A percentile compares a stretch with the other conserved stretches of the same genome.
Conservation (phyloP, 495 filamentous ascomycete species). For the Penicillium pancosmium region DNA sequence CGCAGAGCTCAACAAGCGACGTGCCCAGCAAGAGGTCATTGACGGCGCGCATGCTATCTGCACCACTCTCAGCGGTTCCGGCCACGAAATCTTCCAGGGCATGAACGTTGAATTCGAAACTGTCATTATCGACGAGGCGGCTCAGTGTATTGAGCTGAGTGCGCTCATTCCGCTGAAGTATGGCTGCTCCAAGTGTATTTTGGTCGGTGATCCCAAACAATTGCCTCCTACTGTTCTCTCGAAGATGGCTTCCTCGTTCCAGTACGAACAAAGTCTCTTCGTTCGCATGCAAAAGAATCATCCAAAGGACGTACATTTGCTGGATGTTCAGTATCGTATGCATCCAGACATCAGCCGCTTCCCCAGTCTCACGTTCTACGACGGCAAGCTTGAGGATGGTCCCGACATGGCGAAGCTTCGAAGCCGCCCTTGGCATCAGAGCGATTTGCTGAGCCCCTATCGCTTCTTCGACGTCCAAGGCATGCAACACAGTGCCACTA, state of each 20-base stretch:
- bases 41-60: constrained; percentile 90
- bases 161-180: constrained; percentile 97
- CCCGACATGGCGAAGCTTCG: constrained; percentile 76
- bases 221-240: constrained; percentile 95
- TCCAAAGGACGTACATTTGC: constrained; percentile 84
- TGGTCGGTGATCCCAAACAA: constrained; percentile 97
- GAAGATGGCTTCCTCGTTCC: constrained; percentile 85
- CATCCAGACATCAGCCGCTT: constrained; percentile 92
- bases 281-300: constrained; percentile 96
- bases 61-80: constrained; percentile 91
- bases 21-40: constrained; percentile 87
- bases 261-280: constrained; percentile 97
- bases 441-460: constrained; percentile 80
- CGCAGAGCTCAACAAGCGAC: constrained; percentile 79
- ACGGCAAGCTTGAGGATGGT: constrained; percentile 82
- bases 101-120: constrained; percentile 97
- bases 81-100: constrained; percentile 96
- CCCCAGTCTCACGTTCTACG: constrained; percentile 90
- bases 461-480: constrained; percentile 98
- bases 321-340: constrained; percentile 98
- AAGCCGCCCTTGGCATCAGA: constrained; percentile 80
- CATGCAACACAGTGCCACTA: constrained; percentile 73
- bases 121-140: constrained; percentile 96
- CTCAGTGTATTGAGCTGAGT: constrained; percentile 96
- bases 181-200: constrained; percentile 93